These are phyloP conservation scores for Pleochaeta shiraiana DNA, from an alignment of 2,329 filamentous ascomycete genomes.

Conservation along the genomic window DNA sequence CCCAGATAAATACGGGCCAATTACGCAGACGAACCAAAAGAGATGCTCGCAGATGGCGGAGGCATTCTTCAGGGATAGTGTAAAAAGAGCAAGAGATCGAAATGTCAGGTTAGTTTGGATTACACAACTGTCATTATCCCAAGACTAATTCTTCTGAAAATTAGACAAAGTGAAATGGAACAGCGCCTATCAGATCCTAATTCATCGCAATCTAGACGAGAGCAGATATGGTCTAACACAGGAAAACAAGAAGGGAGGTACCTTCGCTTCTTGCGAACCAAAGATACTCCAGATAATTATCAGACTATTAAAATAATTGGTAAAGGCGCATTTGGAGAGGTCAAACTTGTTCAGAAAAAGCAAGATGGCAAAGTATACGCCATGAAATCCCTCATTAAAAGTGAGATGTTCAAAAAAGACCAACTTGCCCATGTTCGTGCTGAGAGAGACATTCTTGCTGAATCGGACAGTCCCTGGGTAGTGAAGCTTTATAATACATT, in stretches of 20 bases:
- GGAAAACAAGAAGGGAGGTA: constrained; percentile 83
- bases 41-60: constrained; percentile 49
- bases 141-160: neutral
- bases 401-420: constrained; percentile 99
- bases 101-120: constrained; percentile 55
- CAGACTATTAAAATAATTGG: constrained; percentile 94
- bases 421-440: constrained; percentile 93
- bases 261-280: constrained; percentile 80
- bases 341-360: constrained; percentile 93
- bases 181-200: constrained; percentile 59
- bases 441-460: constrained; percentile 91
- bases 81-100: constrained; percentile 82
- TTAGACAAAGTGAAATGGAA: constrained; percentile 78
- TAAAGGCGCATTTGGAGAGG: constrained; percentile 96
- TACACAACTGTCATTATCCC: neutral
- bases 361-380: constrained; percentile 94
- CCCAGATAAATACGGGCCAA: constrained; percentile 51
- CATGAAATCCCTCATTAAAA: constrained; percentile 95
- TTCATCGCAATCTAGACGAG: constrained; percentile 53
- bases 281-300: constrained; percentile 88
- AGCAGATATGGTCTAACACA: constrained; percentile 65
- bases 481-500: constrained; percentile 98
- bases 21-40: constrained; percentile 47
- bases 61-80: constrained; percentile 97
- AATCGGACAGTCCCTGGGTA: constrained; percentile 99